Base-by-base conservation (phyloP, 2,329 filamentous ascomycete species). In the Penicillium janthinellum region DNA sequence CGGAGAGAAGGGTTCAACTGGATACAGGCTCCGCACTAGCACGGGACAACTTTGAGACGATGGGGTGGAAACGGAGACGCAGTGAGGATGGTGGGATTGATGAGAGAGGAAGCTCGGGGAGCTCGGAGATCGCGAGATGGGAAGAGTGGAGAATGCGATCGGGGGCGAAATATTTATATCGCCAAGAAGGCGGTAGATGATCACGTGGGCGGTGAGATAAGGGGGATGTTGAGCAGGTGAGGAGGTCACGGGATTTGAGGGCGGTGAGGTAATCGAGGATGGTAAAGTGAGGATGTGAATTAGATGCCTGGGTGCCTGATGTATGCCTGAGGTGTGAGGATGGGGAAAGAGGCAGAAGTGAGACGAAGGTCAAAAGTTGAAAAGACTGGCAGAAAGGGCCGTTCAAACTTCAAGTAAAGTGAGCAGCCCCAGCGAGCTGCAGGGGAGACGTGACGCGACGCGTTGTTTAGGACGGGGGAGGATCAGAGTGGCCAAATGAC, bases 101-200 rank as follows among this genome's bases (percentile, higher is more conserved):
- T 62, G 28, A 60, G 66, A 48, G 58, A 62, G 59, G 53, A 62
- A 59, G 53, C 57, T 66, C 58, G 58, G 62, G 60, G 63, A 66
- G 63, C 64, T 65, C 70, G 64, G 64, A 65, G 64, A 70, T 64
- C 67, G 65, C 65, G 64, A 66, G 64, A 70, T 64, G 65, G 57
- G 61, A 64, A 66, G 63, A 73, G 73, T 73, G 71, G 72, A 74
- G 73, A 76, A 75, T 75, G 73, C 73, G 74, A 76, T 69, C 70
- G 65, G 68, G 65, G 67, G 64, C 63, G 65, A 65, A 57, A 55
- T 68, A 71, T 78, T 77, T 78, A 79, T 78, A 76, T 70, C 70
- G 77, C 77, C 77, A 79, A 78, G 76, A 76, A 67, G 62, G 67
- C 69, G 65, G 67, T 69, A 44, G 28, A 1, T 10, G 37, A 64